Evolutionary conservation across 139 green algal species (phyloP), one percentile per base, ranked within the genome.

Genomic region (Closterium sp.): DNA sequence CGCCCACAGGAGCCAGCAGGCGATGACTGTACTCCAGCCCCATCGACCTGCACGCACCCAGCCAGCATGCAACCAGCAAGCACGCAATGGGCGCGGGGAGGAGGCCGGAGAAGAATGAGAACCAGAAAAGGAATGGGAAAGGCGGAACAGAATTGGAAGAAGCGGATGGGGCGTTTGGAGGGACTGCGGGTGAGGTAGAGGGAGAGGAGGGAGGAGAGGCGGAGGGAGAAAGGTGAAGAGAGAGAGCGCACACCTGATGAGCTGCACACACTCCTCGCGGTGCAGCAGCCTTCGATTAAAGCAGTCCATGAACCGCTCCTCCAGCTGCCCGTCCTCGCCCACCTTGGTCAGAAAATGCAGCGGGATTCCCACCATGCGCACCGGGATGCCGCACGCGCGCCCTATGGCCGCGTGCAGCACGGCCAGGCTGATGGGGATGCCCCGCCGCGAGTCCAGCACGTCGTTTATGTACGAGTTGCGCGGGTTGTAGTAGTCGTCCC

Each of bases 391-490:
- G 9, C 92, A 95, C 0, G 91, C 38, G 24, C 79, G 38, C 21
- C 91, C 96, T 38, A 97, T 95, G 88, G 95, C 94, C 19, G 94
- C 92, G n/a, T 97, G 94, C 13, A 97, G 34, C 17, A 96, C 70
- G 0, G 93, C 95, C n/a, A 97, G 91, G 38, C 90, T 94, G 88
- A 97, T 96, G 31, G 96, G 96, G 93, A 97, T 97, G 90, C 96
- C 96, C 29, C 91, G 87, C 4, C 94, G 70, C 3, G 50, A 42
- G 24, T 79, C 88, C 42, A 96, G 89, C 92, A 97, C 95, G n/a
- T 91, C 85, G 50, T 93, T 93, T 19, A 93, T 30, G 45, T 86
- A 93, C 22, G 90, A 93, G 90, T 93, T 93, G 29, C 85, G 42
- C 45, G 84, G 85, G 85, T 86, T 87, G 85, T 93, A 93, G 86